Evolutionary conservation across 2,329 filamentous ascomycete species (phyloP), one percentile per base, ranked within the genome.

Genomic region (Nigrospora oryzae): DNA sequence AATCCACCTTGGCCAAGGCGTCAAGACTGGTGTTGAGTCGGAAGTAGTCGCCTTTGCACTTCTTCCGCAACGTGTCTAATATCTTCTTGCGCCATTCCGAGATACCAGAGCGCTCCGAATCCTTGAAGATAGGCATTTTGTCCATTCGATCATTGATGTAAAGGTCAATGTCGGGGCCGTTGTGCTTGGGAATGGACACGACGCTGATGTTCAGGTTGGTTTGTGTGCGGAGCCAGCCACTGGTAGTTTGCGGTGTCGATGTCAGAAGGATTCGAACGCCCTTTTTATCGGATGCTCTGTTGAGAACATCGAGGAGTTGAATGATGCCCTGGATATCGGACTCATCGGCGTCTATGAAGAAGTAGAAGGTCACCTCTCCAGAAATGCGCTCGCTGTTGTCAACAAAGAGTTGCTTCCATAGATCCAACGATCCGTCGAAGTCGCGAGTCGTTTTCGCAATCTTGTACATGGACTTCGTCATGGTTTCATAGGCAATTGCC

Each of bases 11-110:
- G 1, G 57, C 44, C 14, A 66, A 56, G 2, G 54, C 56, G 32
- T 59, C 51, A 7, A 66, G 53, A 35, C 57, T 59, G n/a, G 50
- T 54, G 44, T 58, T 55, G 7, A 62, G 46, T 40, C 55, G 61
- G 46, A 60, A 57, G 42, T 58, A 62, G 36, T 62, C 59, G 16
- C 59, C 58, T 3, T 38, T 49, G 42, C 55, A 60, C 40, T 60
- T 59, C n/a, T 51, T 46, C 8, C 51, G 50, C 14, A 62, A 43
- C 11, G 51, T 55, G 2, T 53, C 40, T 11, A 59, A 42, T n/a
- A 63, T 62, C 15, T 49, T 56, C n/a, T 55, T 40, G n/a, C 61
- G 52, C 58, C 59, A 63, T n/a, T 57, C 56, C 1, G 52, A 44
- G 36, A 63, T 61, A 0, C 56, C 56, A 5, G 50, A 44, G 8